phyloP scores from a whole-genome alignment of 2,329 filamentous ascomycete genomes.

The Aquanectria penicillioides region DNA sequence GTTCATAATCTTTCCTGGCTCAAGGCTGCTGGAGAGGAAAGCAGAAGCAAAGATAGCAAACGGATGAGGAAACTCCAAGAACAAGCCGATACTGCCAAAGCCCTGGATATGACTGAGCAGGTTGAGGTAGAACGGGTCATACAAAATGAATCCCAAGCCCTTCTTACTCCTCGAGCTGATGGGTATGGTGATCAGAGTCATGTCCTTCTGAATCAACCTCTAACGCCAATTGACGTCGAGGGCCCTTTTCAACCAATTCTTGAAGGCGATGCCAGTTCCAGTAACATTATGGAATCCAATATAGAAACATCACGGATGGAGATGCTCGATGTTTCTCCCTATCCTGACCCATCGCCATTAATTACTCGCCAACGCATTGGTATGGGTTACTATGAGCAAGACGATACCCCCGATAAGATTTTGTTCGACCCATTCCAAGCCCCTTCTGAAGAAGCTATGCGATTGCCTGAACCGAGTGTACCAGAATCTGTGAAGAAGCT shows the following conservation, averaged over 20 bases:
- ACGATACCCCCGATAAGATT: constrained; percentile 66
- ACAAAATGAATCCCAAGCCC: constrained; percentile 18
- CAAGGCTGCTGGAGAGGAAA: constrained; percentile 66
- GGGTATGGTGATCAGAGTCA: constrained; percentile 47
- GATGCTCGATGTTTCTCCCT: constrained; percentile 47
- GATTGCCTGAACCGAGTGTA: constrained; percentile 56
- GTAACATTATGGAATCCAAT: constrained; percentile 10
- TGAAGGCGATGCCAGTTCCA: constrained; percentile 10
- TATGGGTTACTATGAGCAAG: constrained; percentile 70
- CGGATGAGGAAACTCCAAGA: constrained; percentile 67
- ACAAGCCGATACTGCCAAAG: constrained; percentile 67
- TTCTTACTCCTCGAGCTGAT: constrained; percentile 17
- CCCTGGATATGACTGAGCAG: constrained; percentile 54
- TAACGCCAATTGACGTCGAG: constrained; percentile 21
- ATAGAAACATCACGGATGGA: constrained; percentile 38
- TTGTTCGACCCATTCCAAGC: constrained; percentile 68
- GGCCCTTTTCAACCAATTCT: constrained; percentile 19
- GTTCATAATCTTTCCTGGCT: constrained; percentile 90
- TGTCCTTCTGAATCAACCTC: constrained; percentile 36
- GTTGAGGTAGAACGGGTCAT: constrained; percentile 39
- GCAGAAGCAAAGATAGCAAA: constrained; percentile 65
- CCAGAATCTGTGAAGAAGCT: constrained; percentile 66
- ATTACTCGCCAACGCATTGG: constrained; percentile 62
- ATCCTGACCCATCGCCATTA: constrained; percentile 59
- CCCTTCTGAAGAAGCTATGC: constrained; percentile 57